Conservation (phyloP, 306 rosid species). For the Cyclanthera cordifolia region DNA sequence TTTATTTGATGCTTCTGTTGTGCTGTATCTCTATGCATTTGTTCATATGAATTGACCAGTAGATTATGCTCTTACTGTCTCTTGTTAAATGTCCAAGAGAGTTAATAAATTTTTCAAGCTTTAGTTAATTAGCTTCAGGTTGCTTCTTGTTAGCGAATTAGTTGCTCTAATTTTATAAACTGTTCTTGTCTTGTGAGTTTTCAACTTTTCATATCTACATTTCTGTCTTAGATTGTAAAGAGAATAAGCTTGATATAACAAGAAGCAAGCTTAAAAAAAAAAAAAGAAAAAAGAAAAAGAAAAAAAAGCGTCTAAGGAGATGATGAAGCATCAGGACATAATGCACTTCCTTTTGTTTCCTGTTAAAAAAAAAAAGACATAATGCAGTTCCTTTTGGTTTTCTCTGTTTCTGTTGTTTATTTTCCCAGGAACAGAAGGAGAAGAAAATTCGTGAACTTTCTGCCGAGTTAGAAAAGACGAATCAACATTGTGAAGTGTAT, state of each 20-base stretch:
- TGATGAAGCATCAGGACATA: neutral
- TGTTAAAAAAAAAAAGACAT: neutral
- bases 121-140: neutral
- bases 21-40: neutral
- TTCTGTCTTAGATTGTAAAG: neutral
- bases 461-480: conserved; percentile 55
- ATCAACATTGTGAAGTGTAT: conserved; percentile 80
- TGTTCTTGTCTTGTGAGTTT: neutral
- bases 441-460: conserved; percentile 64
- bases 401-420: conserved; percentile 6
- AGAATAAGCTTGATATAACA: neutral
- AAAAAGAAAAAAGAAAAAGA: neutral
- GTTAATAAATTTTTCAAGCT: neutral
- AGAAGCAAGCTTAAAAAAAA: too few species aligned
- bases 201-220: neutral
- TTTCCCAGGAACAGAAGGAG: conserved; percentile 60
- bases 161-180: neutral
- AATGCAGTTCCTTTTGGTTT: too few species aligned
- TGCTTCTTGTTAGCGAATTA: neutral
- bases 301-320: neutral
- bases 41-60: neutral
- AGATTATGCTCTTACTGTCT: neutral
- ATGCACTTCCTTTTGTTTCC: conserved; percentile 5
- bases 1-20: neutral
- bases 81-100: neutral